Percentiles rank a stretch among this genome's conserved stretches.
Conservation (phyloP, 371 early-diverging fungal genomes). For the Chytridium lagenaria region DNA sequence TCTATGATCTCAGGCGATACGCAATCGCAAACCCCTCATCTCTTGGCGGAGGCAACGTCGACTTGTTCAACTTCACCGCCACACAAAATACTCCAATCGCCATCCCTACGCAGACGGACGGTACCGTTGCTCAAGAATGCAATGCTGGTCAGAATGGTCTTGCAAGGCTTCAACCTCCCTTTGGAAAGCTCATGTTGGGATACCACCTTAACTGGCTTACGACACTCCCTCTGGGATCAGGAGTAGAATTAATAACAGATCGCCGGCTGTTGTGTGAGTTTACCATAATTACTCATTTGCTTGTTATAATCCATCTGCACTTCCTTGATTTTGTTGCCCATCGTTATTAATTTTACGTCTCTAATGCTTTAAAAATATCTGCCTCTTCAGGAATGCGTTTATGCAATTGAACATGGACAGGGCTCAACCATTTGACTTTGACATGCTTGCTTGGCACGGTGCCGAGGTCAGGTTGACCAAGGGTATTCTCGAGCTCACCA, state of each 20-base stretch:
- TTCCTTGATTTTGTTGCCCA: not conserved
- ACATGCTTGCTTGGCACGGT: slow-evolving; percentile 41
- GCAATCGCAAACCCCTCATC: slow-evolving; percentile 19
- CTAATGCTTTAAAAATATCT: not conserved
- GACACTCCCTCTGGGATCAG: slow-evolving; percentile 28
- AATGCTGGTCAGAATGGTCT: not conserved
- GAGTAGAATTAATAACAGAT: slow-evolving; percentile 18
- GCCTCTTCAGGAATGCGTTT: slow-evolving; percentile 40
- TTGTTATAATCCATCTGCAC: not conserved
- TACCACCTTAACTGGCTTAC: slow-evolving; percentile 40
- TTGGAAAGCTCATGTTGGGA: slow-evolving; percentile 31
- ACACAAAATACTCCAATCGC: not conserved
- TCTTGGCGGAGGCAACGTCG: not conserved
- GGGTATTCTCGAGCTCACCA: slow-evolving; percentile 50
- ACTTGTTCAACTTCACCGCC: not conserved
- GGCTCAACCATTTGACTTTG: slow-evolving; percentile 21
- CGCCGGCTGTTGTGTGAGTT: slow-evolving; percentile 29
- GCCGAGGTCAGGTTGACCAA: slow-evolving; percentile 32
- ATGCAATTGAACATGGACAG: slow-evolving; percentile 29
- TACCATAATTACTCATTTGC: not conserved
- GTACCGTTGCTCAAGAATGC: not conserved
- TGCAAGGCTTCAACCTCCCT: slow-evolving; percentile 40
- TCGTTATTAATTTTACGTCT: not conserved
- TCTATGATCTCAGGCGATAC: slow-evolving; percentile 36
- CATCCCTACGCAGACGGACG: slow-evolving; percentile 15